Evolutionary conservation across 257 asterid genomes (phyloP).

Genomic region (Craterostigma plantagineum): DNA sequence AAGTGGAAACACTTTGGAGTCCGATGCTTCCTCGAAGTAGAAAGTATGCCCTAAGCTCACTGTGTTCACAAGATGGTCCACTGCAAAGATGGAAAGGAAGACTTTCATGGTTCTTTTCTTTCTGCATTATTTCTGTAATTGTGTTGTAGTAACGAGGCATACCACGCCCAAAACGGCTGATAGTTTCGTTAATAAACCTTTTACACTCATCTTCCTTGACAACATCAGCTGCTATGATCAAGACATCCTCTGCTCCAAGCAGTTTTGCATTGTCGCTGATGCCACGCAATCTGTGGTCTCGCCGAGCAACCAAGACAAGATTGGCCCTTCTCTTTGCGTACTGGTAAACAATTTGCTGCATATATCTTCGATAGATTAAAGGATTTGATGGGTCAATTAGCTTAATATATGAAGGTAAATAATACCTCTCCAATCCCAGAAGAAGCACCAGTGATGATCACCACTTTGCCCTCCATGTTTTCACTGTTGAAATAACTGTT

Average conservation of each 20-base stretch:
- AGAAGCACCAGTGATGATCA: conserved; percentile 80
- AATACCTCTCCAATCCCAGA: conserved; percentile 93
- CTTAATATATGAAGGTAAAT: too few relatives aligned
- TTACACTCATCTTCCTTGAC: conserved; percentile 87
- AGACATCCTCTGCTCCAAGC: conserved; percentile 47
- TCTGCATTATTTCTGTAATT: too few relatives aligned
- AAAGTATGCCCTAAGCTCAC: conserved; percentile 81
- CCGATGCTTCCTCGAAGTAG: conserved; percentile 88
- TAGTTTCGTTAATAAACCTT: conserved; percentile 55
- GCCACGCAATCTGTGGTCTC: conserved; percentile 57
- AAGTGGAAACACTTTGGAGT: conserved; percentile 58
- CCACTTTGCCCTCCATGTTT: conserved; percentile 56
- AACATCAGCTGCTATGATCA: conserved; percentile 82
- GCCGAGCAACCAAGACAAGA: conserved; percentile 71
- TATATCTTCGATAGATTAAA: too few relatives aligned
- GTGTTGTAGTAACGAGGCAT: too few relatives aligned
- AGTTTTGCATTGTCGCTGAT: conserved; percentile 59
- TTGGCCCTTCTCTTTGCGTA: conserved; percentile 73
- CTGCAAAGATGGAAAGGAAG: conserved; percentile 19
- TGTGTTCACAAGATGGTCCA: conserved; percentile 87
- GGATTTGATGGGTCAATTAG: too few relatives aligned
- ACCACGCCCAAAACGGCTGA: conserved; percentile 49
- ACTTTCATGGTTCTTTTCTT: neutral
- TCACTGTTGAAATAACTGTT: conserved; percentile 18
- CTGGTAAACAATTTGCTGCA: conserved; percentile 93